These are phyloP conservation scores for Talaromyces islandicus DNA, from an alignment of 2,329 filamentous ascomycete species.

Conservation along the genomic window DNA sequence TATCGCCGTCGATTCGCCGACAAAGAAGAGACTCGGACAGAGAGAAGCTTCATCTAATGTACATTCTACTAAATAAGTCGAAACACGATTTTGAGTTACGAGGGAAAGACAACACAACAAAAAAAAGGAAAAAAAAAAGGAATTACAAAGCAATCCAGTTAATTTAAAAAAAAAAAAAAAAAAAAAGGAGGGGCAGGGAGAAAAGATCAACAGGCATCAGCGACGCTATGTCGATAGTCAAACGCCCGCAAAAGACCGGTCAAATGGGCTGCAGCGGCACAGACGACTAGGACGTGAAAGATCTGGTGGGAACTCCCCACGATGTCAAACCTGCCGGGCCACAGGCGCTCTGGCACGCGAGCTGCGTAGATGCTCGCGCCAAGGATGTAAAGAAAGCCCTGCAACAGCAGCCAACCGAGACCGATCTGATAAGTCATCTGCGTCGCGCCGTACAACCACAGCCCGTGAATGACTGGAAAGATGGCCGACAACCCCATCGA, in stretches of 20 bases:
- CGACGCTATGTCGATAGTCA: slow-evolving; percentile 69
- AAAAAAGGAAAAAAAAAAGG: too few relatives aligned
- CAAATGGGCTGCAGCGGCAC: slow-evolving; percentile 76
- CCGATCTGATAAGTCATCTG: slow-evolving; percentile 69
- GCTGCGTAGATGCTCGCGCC: slow-evolving; percentile 81
- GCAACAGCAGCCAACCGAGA: slow-evolving; percentile 69
- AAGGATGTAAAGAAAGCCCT: slow-evolving; percentile 77
- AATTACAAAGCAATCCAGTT: background rate
- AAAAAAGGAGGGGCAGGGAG: background rate
- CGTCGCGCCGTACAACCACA: slow-evolving; percentile 60
- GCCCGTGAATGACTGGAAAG: slow-evolving; percentile 73
- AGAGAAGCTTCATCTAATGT: background rate
- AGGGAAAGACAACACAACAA: background rate
- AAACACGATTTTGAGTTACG: background rate
- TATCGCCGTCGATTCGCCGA: background rate
- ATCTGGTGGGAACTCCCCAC: slow-evolving; percentile 94
- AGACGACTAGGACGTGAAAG: slow-evolving; percentile 82
- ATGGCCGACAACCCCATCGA: slow-evolving; percentile 77
- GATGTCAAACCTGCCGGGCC: slow-evolving; percentile 77
- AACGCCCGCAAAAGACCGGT: slow-evolving; percentile 78
- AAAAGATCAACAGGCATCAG: slow-evolving; percentile 15
- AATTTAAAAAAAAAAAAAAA: background rate
- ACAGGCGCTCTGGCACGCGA: slow-evolving; percentile 75
- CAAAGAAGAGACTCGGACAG: background rate
- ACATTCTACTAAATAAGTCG: background rate